Evolutionary conservation across 1,284 basidiomycete species (phyloP).

Genomic region (Leccinum solheimii): DNA sequence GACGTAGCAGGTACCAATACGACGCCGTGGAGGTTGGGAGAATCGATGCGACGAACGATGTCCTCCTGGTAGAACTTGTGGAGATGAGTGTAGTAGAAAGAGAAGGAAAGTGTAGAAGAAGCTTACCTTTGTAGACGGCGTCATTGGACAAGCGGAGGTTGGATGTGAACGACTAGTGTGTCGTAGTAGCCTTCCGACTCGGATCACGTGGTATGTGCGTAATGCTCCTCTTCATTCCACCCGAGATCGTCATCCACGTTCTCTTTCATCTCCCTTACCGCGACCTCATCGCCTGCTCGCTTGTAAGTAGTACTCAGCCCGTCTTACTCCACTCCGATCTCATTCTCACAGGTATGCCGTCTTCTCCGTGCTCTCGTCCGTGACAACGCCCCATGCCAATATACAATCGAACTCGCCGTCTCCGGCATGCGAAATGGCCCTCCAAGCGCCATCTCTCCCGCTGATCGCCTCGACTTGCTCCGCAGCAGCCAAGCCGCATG

Average conservation of each 20-base stretch:
- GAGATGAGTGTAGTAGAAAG: not conserved
- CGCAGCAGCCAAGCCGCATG: constrained; percentile 48
- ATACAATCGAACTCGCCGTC: constrained; percentile 53
- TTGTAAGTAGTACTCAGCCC: constrained; percentile 19
- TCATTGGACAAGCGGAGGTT: constrained; percentile 18
- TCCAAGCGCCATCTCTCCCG: constrained; percentile 27
- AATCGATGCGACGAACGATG: constrained; percentile 56
- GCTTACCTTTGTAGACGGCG: constrained; percentile 29
- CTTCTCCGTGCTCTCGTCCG: constrained; percentile 41
- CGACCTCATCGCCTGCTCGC: constrained; percentile 40
- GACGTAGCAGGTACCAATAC: constrained; percentile 26
- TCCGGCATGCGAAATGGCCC: constrained; percentile 50
- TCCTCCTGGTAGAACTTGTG: constrained; percentile 75
- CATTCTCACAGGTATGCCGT: constrained; percentile 44
- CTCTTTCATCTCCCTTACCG: constrained; percentile 36
- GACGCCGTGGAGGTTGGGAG: constrained; percentile 37
- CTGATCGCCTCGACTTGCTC: constrained; percentile 45
- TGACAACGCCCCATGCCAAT: constrained; percentile 43
- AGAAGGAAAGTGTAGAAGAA: not conserved
- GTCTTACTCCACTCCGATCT: not conserved
- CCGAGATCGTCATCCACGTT: constrained; percentile 38
- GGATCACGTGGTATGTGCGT: not conserved
- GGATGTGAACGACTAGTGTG: constrained; percentile 5
- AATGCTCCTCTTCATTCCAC: constrained; percentile 27
- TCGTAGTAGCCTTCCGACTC: not conserved